These are phyloP conservation scores for Aspergillus persii DNA, from an alignment of 2,329 filamentous ascomycete genomes.

Conservation along the genomic window DNA sequence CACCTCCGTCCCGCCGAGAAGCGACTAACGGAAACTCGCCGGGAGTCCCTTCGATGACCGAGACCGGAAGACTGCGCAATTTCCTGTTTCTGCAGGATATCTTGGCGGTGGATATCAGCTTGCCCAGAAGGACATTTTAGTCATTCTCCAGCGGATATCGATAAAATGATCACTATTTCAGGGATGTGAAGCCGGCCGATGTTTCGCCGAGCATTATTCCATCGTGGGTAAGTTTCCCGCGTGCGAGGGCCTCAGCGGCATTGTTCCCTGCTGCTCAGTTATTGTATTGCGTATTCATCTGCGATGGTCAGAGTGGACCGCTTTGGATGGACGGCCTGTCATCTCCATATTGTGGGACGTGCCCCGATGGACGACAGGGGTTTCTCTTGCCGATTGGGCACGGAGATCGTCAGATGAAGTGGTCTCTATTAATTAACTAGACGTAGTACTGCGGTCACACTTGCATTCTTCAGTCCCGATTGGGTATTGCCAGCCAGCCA, in stretches of 20 bases:
- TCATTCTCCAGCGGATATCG: not conserved
- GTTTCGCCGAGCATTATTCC: not conserved
- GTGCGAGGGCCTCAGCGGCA: not conserved
- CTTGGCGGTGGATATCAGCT: not conserved
- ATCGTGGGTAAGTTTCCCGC: not conserved
- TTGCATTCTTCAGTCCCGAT: not conserved
- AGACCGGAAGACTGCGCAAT: not conserved
- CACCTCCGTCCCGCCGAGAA: not conserved
- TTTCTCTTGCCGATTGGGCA: not conserved
- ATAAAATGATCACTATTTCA: not conserved
- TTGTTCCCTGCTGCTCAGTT: not conserved
- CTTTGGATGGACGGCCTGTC: not conserved
- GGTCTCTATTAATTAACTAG: not conserved
- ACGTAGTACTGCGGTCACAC: not conserved
- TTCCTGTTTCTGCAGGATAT: not conserved
- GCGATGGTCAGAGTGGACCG: not conserved
- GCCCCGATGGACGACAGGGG: not conserved
- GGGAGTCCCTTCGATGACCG: not conserved
- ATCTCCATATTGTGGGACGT: not conserved
- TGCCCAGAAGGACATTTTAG: not conserved
- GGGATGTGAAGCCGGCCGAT: not conserved
- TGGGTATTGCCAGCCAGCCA: not conserved
- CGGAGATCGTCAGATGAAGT: not conserved
- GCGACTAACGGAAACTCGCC: not conserved
- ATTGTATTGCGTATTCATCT: not conserved